phyloP scores from a whole-genome alignment of 352 stramenopile genomes.

The Pythium aquatile region DNA sequence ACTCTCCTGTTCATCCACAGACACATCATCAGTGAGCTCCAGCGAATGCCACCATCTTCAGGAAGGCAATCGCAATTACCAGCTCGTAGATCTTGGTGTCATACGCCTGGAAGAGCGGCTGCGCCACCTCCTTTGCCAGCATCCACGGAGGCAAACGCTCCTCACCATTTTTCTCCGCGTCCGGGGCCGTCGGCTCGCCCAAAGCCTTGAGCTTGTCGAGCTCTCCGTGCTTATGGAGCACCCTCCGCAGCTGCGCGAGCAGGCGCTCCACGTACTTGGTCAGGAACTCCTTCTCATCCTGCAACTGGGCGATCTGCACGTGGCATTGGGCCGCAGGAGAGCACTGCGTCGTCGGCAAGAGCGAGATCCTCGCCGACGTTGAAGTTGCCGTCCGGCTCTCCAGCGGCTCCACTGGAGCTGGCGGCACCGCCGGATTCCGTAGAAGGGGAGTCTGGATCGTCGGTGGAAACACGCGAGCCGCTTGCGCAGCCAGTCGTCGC shows the following conservation, averaged over 20 bases:
- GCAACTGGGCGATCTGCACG: constrained; percentile 42
- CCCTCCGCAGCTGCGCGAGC: constrained; percentile 50
- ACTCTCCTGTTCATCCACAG: constrained; percentile 33
- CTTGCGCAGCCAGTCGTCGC: constrained; percentile 22
- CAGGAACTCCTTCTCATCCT: constrained; percentile 67
- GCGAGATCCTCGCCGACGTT: constrained; percentile 1
- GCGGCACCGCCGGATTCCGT: neutral
- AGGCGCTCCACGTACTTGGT: constrained; percentile 65
- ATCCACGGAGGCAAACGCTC: constrained; percentile 51
- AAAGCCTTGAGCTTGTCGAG: constrained; percentile 67
- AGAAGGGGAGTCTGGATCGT: neutral
- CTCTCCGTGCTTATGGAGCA: constrained; percentile 70
- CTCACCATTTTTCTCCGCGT: constrained; percentile 30
- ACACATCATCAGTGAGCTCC: neutral
- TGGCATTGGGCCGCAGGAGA: constrained; percentile 28
- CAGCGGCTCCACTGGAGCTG: neutral
- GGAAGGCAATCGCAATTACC: neutral
- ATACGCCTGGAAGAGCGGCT: constrained; percentile 73
- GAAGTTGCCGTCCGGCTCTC: constrained; percentile 16
- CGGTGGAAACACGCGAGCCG: constrained; percentile 21
- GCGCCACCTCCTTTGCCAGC: constrained; percentile 65
- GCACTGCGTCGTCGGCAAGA: constrained; percentile 20
- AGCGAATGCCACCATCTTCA: neutral
- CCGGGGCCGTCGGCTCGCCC: constrained; percentile 32
- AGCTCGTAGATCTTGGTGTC: constrained; percentile 68